Evolutionary conservation across 768 basidiomycete species (phyloP).

Genomic region (Mrakia hoshinonis): DNA sequence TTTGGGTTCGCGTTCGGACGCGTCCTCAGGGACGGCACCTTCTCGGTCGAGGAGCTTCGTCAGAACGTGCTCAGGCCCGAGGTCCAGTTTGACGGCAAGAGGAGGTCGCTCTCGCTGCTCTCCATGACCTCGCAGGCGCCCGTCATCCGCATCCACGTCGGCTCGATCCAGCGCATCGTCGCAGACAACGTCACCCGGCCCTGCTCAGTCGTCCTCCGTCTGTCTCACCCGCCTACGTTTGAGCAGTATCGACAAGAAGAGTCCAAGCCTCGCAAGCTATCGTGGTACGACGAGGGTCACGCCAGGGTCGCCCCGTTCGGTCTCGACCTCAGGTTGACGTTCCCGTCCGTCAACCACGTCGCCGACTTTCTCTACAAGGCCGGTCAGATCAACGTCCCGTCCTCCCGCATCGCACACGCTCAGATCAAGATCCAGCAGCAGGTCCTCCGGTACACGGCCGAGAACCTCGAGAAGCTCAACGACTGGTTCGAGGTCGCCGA

Average conservation of each 20-base stretch:
- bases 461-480: neutral
- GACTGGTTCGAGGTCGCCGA: neutral
- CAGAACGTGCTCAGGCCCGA: neutral
- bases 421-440: neutral
- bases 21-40: neutral
- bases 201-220: neutral
- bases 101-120: neutral
- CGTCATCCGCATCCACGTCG: neutral
- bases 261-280: neutral
- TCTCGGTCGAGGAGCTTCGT: neutral
- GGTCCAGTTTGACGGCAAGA: neutral
- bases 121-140: neutral
- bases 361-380: neutral
- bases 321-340: neutral
- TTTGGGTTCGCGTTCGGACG: neutral
- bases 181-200: neutral
- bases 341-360: neutral
- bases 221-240: neutral
- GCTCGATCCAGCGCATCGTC: neutral
- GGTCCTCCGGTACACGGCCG: neutral
- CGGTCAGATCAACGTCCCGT: neutral
- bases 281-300: neutral
- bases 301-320: neutral
- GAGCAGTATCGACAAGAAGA: neutral
- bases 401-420: neutral